A percentile compares a stretch with the other conserved stretches of the same genome.
Conservation (phyloP, 2,329 filamentous ascomycete species). For the Westerdykella sp. region DNA sequence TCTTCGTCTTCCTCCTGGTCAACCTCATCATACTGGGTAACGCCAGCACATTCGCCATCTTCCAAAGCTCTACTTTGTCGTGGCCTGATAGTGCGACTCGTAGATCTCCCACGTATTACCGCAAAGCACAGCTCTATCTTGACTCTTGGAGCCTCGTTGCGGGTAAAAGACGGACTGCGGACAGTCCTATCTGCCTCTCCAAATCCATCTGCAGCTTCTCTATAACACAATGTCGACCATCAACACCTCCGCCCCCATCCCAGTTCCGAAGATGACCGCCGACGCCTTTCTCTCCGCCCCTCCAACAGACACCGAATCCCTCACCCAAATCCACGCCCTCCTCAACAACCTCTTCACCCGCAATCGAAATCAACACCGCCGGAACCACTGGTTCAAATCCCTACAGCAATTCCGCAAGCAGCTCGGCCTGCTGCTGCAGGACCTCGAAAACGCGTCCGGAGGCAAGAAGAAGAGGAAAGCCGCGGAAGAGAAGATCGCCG, state of each 20-base stretch:
- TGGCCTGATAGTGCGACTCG: no score
- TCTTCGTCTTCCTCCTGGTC: no score
- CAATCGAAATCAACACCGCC: constrained; percentile 86
- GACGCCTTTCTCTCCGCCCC: constrained; percentile 15
- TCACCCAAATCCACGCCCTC: constrained; percentile 44
- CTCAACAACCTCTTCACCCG: constrained; percentile 72
- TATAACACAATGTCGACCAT: constrained; percentile 9
- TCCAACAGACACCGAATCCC: constrained; percentile 24
- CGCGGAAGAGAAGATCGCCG: constrained; percentile 18
- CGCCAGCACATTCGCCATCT: no score
- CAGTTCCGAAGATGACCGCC: constrained; percentile 13
- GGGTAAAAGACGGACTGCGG: no score
- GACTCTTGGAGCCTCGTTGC: no score
- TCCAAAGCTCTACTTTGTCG: no score
- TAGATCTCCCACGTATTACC: no score
- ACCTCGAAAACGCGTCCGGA: constrained; percentile 11
- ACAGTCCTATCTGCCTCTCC: no score
- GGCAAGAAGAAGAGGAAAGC: constrained; percentile 13
- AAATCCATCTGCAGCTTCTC: background rate
- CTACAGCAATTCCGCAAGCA: constrained; percentile 67
- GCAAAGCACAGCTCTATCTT: no score
- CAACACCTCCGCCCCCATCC: constrained; percentile 3
- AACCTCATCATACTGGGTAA: no score
- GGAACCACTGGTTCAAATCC: constrained; percentile 72
- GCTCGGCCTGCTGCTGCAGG: constrained; percentile 48